These are phyloP conservation scores for Aspergillus kassunensis DNA, from an alignment of 495 filamentous ascomycete species.

Conservation along the genomic window DNA sequence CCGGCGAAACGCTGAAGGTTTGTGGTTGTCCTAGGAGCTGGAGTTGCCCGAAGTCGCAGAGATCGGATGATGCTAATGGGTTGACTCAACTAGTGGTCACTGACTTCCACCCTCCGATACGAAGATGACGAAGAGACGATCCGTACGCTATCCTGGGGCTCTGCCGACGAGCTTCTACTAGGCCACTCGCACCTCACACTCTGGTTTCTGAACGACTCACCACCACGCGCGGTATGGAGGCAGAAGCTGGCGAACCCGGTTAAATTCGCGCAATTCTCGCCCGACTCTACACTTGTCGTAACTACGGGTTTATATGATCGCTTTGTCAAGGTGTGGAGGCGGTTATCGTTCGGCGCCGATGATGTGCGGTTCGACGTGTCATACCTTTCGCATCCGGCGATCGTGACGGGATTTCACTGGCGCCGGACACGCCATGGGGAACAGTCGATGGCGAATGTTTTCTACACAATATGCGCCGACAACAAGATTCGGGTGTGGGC, in stretches of 20 bases:
- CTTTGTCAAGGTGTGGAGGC: conserved; percentile 88
- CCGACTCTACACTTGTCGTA: conserved; percentile 80
- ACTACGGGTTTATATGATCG: conserved; percentile 76
- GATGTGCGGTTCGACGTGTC: conserved; percentile 86
- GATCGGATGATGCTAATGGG: neutral
- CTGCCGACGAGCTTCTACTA: conserved; percentile 73
- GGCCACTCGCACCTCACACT: conserved; percentile 69
- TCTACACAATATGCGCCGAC: conserved; percentile 93
- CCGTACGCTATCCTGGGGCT: conserved; percentile 79
- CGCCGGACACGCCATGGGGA: conserved; percentile 68
- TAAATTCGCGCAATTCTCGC: conserved; percentile 76
- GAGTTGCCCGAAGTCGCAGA: neutral
- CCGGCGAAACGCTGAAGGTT: conserved; percentile 57
- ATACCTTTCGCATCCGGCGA: conserved; percentile 79
- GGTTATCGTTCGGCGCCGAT: conserved; percentile 77
- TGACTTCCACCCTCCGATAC: conserved; percentile 43
- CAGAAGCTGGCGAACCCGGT: conserved; percentile 66
- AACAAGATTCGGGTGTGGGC: conserved; percentile 81
- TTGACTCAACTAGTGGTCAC: conserved; percentile 45
- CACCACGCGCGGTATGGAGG: conserved; percentile 64
- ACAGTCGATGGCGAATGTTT: conserved; percentile 77
- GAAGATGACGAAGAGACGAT: conserved; percentile 43
- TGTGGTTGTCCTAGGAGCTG: conserved; percentile 11
- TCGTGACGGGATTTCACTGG: conserved; percentile 84
- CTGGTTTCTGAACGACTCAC: conserved; percentile 51